These are phyloP conservation scores for Cladosporium sp. DNA, from an alignment of 2,329 filamentous ascomycete genomes.

Conservation along the genomic window DNA sequence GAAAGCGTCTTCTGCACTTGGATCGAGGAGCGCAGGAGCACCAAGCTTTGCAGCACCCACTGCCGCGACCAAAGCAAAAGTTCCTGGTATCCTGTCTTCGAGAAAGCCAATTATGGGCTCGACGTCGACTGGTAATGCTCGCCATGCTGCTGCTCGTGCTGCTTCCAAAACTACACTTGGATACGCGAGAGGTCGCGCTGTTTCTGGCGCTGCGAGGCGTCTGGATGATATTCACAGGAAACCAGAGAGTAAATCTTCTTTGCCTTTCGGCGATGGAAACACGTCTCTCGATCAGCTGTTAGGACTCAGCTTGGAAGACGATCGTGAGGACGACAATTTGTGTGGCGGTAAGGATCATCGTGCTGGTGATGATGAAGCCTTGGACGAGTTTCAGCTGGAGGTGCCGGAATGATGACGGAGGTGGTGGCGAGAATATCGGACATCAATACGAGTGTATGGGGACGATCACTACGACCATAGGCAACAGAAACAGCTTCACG, in stretches of 20 bases:
- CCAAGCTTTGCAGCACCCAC: constrained; percentile 39
- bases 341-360: background rate
- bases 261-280: constrained; percentile 12
- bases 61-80: constrained; percentile 37
- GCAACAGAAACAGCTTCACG: too few relatives aligned
- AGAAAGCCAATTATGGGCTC: constrained; percentile 33
- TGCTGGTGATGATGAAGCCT: constrained; percentile 15
- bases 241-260: constrained; percentile 5
- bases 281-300: constrained; percentile 24
- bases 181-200: constrained; percentile 70
- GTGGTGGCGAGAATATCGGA: too few relatives aligned
- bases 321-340: constrained; percentile 17
- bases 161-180: constrained; percentile 79
- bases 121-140: constrained; percentile 36
- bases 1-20: constrained; percentile 42
- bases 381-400: constrained; percentile 21
- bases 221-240: constrained; percentile 21
- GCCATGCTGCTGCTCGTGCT: constrained; percentile 58
- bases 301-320: constrained; percentile 18
- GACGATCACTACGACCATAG: too few relatives aligned
- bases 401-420: background rate
- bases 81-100: constrained; percentile 28
- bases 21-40: constrained; percentile 32
- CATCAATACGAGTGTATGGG: too few relatives aligned
- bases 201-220: constrained; percentile 38